A percentile compares a stretch with the other conserved stretches of the same genome.
Conservation (phyloP, 2,329 filamentous ascomycete species). For the Rhinocladiella similis region DNA sequence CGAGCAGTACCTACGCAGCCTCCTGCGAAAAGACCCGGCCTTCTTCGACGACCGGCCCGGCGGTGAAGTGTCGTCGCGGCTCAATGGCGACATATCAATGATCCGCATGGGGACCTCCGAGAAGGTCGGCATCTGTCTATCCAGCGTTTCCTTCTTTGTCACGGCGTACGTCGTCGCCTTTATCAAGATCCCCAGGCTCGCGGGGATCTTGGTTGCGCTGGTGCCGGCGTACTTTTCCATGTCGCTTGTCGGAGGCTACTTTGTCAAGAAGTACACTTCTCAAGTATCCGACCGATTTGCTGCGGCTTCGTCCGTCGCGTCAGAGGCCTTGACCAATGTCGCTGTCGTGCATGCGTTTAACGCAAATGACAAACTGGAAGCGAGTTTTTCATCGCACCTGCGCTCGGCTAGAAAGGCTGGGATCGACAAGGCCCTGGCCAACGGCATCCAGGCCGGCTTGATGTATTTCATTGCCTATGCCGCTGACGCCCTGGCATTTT, state of each 20-base stretch:
- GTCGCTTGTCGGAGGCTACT: conserved; percentile 45
- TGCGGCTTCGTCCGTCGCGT: conserved; percentile 59
- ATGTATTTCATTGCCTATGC: conserved; percentile 36
- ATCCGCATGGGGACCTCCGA: conserved; percentile 50
- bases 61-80: conserved; percentile 49
- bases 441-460: conserved; percentile 34
- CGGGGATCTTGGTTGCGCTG: conserved; percentile 47
- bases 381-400: conserved; percentile 33
- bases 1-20: conserved; percentile 40
- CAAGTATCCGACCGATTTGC: conserved; percentile 53
- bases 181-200: conserved; percentile 47
- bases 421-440: conserved; percentile 32
- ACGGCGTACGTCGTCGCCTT: conserved; percentile 52
- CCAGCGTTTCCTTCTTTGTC: conserved; percentile 48
- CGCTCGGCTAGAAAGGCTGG: conserved; percentile 31
- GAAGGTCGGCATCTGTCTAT: conserved; percentile 51
- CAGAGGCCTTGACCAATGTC: conserved; percentile 52
- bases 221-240: conserved; percentile 49
- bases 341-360: conserved; percentile 53
- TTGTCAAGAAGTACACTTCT: conserved; percentile 45
- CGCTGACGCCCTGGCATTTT: conserved; percentile 36
- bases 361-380: conserved; percentile 51
- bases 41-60: conserved; percentile 41
- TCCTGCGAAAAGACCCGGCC: conserved; percentile 30
- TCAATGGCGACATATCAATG: conserved; percentile 48